A percentile compares a stretch with the other conserved stretches of the same genome.
Conservation (phyloP, 108 stramenopile genomes). For the Cyclotella baltica region DNA sequence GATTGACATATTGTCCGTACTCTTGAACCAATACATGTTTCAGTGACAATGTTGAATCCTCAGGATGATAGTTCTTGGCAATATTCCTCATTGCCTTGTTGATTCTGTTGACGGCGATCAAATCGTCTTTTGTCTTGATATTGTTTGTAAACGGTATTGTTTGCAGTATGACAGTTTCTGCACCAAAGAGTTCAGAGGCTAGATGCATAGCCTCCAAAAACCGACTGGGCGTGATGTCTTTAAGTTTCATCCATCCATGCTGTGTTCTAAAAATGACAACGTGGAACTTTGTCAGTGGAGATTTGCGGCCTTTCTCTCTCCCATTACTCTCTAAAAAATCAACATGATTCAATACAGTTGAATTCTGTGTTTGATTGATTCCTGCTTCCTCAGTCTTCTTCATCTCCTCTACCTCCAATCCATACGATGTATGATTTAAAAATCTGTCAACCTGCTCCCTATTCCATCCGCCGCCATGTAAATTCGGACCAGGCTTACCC, state of each 20-base stretch:
- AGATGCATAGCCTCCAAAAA: slow-evolving; percentile 45
- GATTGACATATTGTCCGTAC: slow-evolving; percentile 35
- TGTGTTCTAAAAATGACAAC: slow-evolving; percentile 46
- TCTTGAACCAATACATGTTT: slow-evolving; percentile 44
- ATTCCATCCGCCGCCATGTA: slow-evolving; percentile 49
- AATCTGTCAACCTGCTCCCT: slow-evolving; percentile 7
- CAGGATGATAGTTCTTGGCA: slow-evolving; percentile 30
- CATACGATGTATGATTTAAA: slow-evolving; percentile 6
- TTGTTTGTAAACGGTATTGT: slow-evolving; percentile 58
- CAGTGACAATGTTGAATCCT: not conserved
- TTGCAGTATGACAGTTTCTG: slow-evolving; percentile 48
- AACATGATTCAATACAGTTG: not conserved
- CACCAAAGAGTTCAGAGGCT: slow-evolving; percentile 44
- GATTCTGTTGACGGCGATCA: slow-evolving; percentile 14
- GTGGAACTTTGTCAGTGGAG: slow-evolving; percentile 28
- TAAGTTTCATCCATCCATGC: slow-evolving; percentile 56
- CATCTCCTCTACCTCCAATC: not conserved
- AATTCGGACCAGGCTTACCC: slow-evolving; percentile 35
- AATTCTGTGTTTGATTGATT: not conserved
- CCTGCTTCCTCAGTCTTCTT: not conserved
- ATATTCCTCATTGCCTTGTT: slow-evolving; percentile 34
- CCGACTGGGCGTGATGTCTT: slow-evolving; percentile 36
- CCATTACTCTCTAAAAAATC: not conserved
- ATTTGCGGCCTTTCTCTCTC: too few relatives aligned
- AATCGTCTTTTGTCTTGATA: slow-evolving; percentile 42